Evolutionary conservation across 768 basidiomycete genomes (phyloP).

Genomic region (Lactarius indigo): DNA sequence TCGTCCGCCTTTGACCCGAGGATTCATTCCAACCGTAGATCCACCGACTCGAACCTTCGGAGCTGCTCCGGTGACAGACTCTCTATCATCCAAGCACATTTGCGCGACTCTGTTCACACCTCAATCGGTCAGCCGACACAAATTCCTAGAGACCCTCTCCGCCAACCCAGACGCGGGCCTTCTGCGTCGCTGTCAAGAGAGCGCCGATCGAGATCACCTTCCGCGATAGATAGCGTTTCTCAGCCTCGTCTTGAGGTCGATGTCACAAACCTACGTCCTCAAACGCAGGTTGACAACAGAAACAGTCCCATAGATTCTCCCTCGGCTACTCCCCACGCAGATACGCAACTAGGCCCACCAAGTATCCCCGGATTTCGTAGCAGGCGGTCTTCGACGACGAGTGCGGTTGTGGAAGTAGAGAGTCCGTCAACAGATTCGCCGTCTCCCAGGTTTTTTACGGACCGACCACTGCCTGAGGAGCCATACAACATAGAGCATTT

Average conservation of each 20-base stretch:
- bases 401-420: not conserved
- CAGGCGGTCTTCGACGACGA: not conserved
- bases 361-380: not conserved
- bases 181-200: not conserved
- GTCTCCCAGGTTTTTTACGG: not conserved
- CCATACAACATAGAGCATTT: not conserved
- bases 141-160: not conserved
- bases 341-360: not conserved
- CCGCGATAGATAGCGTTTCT: not conserved
- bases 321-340: not conserved
- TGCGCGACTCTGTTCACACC: not conserved
- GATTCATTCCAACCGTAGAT: not conserved
- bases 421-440: not conserved
- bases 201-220: not conserved
- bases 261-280: not conserved
- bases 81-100: not conserved
- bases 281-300: not conserved
- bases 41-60: not conserved
- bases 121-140: not conserved
- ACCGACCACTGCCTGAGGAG: not conserved
- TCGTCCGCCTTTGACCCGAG: not conserved
- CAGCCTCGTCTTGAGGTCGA: not conserved
- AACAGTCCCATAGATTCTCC: not conserved
- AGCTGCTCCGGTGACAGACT: conserved; percentile 9
- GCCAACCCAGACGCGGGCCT: not conserved